phyloP scores from a whole-genome alignment of 345 rosid species.

The Adansonia digitata region DNA sequence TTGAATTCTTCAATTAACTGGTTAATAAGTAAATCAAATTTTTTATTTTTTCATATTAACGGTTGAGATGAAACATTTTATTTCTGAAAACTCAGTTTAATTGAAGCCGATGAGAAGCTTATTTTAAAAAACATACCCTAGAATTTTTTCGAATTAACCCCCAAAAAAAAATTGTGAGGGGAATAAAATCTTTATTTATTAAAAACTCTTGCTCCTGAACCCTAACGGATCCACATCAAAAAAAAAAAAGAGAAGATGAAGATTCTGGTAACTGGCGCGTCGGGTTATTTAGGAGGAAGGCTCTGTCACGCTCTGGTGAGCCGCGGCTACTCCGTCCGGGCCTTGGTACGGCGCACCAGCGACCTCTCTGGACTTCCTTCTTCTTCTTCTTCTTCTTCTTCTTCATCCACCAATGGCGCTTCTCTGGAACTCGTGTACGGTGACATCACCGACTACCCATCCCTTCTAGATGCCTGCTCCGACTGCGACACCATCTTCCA shows the following conservation, averaged over 20 bases:
- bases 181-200: no score
- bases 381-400: slow-evolving; percentile 44
- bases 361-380: slow-evolving; percentile 47
- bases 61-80: no score
- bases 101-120: no score
- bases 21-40: no score
- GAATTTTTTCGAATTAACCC: no score
- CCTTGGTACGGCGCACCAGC: slow-evolving; percentile 79
- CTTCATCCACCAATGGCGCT: slow-evolving; percentile 24
- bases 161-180: no score
- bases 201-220: no score
- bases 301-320: slow-evolving; percentile 64
- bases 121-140: no score
- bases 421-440: slow-evolving; percentile 62
- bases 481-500: slow-evolving; percentile 76
- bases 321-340: slow-evolving; percentile 63
- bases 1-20: no score
- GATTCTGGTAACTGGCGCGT: slow-evolving; percentile 69
- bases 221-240: no score
- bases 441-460: slow-evolving; percentile 66
- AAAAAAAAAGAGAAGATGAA: slow-evolving; percentile 45
- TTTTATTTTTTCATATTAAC: no score
- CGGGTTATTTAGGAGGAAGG: slow-evolving; percentile 80
- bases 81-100: no score
- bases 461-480: slow-evolving; percentile 58